These are phyloP conservation scores for Chrysoporthe puriensis DNA, from an alignment of 2,329 filamentous ascomycete genomes.

Conservation along the genomic window DNA sequence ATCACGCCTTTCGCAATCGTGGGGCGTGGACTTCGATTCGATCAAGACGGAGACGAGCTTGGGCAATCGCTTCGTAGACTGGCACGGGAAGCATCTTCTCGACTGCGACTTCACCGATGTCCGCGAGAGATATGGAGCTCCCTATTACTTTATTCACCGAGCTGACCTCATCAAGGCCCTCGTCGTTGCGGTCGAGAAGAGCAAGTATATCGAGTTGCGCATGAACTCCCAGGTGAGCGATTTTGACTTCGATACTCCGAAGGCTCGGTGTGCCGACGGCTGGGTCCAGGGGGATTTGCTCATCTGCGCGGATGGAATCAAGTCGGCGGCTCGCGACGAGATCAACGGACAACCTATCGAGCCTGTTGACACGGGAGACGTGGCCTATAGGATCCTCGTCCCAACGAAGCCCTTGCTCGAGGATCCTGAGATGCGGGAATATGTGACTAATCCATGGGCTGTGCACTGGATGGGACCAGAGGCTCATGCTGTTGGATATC, in stretches of 20 bases:
- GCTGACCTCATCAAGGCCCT: constrained; percentile 41
- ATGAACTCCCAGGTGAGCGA: constrained; percentile 32
- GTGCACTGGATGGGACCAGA: constrained; percentile 41
- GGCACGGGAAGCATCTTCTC: constrained; percentile 19
- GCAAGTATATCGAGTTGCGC: constrained; percentile 33
- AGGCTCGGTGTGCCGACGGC: constrained; percentile 28
- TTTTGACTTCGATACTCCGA: constrained; percentile 33
- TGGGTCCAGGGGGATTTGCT: constrained; percentile 32
- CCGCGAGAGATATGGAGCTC: constrained; percentile 35
- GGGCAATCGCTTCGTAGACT: constrained; percentile 35
- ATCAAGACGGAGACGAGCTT: constrained; percentile 35
- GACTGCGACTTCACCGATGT: constrained; percentile 31
- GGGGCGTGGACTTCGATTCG: constrained; percentile 36
- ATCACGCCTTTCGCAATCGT: constrained; percentile 36
- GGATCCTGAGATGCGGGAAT: constrained; percentile 34
- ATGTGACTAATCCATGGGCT: constrained; percentile 37
- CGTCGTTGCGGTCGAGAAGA: constrained; percentile 35
- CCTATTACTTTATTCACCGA: constrained; percentile 42
- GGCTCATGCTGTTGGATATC: constrained; percentile 40
- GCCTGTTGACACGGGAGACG: constrained; percentile 38
- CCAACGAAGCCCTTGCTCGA: constrained; percentile 34
- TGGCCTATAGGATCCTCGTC: constrained; percentile 42
- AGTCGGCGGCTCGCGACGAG: constrained; percentile 29
- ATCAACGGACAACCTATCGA: constrained; percentile 35
- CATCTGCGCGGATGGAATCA: constrained; percentile 32